Base-by-base conservation (phyloP, 164 flowering plant genomes). In the Piper longum region DNA sequence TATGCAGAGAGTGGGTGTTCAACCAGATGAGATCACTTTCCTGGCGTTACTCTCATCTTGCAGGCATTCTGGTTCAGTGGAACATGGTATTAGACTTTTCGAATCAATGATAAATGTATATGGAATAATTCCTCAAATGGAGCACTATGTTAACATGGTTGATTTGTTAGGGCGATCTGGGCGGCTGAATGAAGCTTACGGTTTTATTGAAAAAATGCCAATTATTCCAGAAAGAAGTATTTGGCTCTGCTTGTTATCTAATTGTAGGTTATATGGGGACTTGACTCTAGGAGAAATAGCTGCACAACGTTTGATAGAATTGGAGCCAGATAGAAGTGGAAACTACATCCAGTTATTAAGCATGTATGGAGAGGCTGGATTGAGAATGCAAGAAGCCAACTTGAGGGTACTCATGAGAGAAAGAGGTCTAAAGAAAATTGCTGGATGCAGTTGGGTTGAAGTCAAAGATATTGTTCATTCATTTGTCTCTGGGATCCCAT, bases 361-460 rank as follows among this genome's bases (percentile, higher is more conserved):
- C 68, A 64, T 84, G 45, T 80, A 78, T 63, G 80, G 77, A 62
- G 82, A 82, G 61, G 78, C 77, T n/a, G 82, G 72, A 57, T 61
- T 74, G 62, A 72, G 82, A 81, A 81, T 75, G 18, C 74, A 73
- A 64, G 78, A 74, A 16, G 82, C 80, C 17, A 69, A 70, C 16
- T 52, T 80, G 41, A 67, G 83, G 67, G 59, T 62, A n/a, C 48
- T 62, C 52, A 79, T 82, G 82, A 84, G 73, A 57, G 78, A 78
- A 61, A 78, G 60, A 64, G 81, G 82, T 18, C 54, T 82, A 64
- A 80, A 75, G 70, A 84, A 84, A 75, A 71, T 40, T 44, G 82
- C 86, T 39, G 89, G 89, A 2, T 79, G 80, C 64, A 84, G 89
- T 74, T 82, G 89, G 86, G 78, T 84, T 62, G 89, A 84, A 70